These are phyloP conservation scores for Rhizopus sp. DNA, from an alignment of 371 early-diverging fungal species.

Conservation along the genomic window DNA sequence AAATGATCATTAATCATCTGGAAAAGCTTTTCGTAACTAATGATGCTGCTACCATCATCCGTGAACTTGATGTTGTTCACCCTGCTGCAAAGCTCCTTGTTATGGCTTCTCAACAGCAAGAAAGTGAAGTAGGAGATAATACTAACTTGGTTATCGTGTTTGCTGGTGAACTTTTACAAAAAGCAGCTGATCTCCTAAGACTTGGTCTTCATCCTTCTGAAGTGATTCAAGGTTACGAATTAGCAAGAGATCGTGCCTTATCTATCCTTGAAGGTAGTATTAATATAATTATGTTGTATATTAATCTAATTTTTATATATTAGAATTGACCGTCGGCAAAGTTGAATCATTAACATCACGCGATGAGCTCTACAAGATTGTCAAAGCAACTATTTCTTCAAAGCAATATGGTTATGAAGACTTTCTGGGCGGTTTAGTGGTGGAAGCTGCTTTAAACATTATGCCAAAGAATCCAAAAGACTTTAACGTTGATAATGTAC, in stretches of 20 bases:
- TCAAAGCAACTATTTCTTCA: constrained; percentile 79
- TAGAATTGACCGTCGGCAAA: constrained; percentile 71
- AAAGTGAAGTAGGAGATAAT: constrained; percentile 95
- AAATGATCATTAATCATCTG: constrained; percentile 98
- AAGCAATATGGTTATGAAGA: constrained; percentile 97
- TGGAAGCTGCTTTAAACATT: constrained; percentile 83
- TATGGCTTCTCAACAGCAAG: constrained; percentile 98
- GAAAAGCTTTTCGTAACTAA: constrained; percentile 98
- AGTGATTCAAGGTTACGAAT: constrained; percentile 92
- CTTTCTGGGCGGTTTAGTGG: constrained; percentile 79
- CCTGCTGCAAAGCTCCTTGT: constrained; percentile 98
- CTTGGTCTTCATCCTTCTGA: constrained; percentile 96
- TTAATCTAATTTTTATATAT: background rate
- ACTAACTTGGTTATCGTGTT: constrained; percentile 96
- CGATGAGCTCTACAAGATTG: constrained; percentile 71
- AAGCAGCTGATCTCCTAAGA: constrained; percentile 90
- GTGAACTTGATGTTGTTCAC: constrained; percentile 97
- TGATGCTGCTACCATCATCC: constrained; percentile 99
- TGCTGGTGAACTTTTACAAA: constrained; percentile 91
- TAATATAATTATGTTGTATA: background rate
- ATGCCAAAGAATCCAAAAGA: constrained; percentile 87
- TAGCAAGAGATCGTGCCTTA: constrained; percentile 84
- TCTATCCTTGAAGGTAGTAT: constrained; percentile 76
- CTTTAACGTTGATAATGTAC: constrained; percentile 95
- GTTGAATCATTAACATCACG: constrained; percentile 57